Conservation (phyloP, 2,329 filamentous ascomycete genomes). For the Metarhizium sp. region DNA sequence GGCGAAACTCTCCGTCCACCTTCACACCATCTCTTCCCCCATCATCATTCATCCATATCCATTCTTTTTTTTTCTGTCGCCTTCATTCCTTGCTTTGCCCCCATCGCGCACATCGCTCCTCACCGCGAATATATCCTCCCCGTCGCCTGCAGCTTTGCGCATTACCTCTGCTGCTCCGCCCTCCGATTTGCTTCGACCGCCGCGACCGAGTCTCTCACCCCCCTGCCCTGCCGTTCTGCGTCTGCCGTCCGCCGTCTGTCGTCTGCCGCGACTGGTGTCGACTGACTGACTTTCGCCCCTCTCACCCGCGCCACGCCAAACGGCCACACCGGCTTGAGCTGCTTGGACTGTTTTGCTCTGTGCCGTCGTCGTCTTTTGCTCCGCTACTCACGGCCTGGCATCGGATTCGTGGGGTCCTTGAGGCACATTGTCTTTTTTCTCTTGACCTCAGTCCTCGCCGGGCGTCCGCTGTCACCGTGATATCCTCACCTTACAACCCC, state of each 20-base stretch:
- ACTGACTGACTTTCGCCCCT: constrained; percentile 10
- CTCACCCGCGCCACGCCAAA: constrained; percentile 13
- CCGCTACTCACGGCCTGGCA: not conserved
- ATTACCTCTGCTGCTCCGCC: constrained; percentile 1
- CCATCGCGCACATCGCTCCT: constrained; percentile 2
- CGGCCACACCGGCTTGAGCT: constrained; percentile 23
- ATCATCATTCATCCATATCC: constrained; percentile 7
- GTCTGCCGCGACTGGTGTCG: constrained; percentile 4
- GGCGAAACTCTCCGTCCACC: constrained; percentile 6
- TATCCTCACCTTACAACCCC: constrained; percentile 1
- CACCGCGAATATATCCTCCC: not conserved
- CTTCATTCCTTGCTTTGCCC: not conserved
- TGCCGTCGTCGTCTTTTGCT: not conserved
- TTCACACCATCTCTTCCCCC: constrained; percentile 7
- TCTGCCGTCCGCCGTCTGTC: not conserved
- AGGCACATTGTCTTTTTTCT: constrained; percentile 5
- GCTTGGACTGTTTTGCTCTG: not conserved
- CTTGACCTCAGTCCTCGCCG: constrained; percentile 9
- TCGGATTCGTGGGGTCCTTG: not conserved
- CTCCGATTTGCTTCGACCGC: constrained; percentile 6
- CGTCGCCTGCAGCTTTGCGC: constrained; percentile 4
- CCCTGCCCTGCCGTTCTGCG: not conserved
- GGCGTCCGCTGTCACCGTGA: constrained; percentile 1
- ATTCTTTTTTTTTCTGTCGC: not conserved
- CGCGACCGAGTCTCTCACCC: constrained; percentile 4